Conservation (phyloP, 257 asterid species). For the Hygrophila difformis region DNA sequence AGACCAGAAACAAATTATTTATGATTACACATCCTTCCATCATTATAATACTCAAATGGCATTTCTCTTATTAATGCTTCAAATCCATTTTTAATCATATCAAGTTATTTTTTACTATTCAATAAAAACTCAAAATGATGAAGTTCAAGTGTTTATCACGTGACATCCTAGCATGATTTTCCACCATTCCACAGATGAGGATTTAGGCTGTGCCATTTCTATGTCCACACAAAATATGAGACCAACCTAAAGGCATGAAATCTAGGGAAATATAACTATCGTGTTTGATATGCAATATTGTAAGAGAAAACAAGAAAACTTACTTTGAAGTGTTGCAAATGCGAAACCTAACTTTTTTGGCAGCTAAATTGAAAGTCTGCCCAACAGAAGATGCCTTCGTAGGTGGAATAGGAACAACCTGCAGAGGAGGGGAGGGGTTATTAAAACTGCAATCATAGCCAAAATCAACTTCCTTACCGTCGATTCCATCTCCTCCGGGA, state of each 20-base stretch:
- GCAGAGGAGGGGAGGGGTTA: constrained; percentile 18
- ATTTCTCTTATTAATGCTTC: neutral
- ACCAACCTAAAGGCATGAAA: constrained; percentile 2
- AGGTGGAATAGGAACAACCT: constrained; percentile 84
- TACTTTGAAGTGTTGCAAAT: constrained; percentile 51
- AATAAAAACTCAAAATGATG: constrained; percentile 3
- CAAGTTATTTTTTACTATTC: constrained; percentile 1
- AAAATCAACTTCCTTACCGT: constrained; percentile 27
- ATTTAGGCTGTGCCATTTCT: constrained; percentile 7
- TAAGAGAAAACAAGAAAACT: constrained; percentile 10
- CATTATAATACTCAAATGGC: neutral
- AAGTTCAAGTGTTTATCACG: constrained; percentile 11
- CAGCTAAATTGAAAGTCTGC: constrained; percentile 78
- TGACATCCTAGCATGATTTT: constrained; percentile 1
- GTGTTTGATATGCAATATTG: neutral
- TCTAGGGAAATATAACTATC: constrained; percentile 8
- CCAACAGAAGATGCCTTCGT: constrained; percentile 58
- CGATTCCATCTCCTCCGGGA: constrained; percentile 10
- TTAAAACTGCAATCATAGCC: constrained; percentile 23
- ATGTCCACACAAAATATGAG: constrained; percentile 7
- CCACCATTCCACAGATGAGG: no score
- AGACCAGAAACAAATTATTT: neutral
- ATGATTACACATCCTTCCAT: no score
- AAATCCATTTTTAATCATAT: neutral
- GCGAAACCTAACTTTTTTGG: constrained; percentile 80